Evolutionary conservation across 768 basidiomycete species (phyloP).

Genomic region (Hericium alpestre): DNA sequence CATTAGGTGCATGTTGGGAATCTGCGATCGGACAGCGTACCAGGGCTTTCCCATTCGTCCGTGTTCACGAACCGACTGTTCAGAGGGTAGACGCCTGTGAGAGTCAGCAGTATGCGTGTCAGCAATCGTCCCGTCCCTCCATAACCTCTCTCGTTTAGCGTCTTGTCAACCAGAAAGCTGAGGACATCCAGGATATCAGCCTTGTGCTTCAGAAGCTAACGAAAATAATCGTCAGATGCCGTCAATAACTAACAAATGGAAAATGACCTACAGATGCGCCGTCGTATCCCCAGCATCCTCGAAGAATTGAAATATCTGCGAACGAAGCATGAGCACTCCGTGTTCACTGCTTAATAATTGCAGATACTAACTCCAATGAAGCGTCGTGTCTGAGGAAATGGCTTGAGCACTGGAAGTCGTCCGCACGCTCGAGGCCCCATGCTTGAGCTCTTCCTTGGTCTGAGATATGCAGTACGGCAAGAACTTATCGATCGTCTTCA

Average conservation of each 20-base stretch:
- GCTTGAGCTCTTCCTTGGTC: slow-evolving; percentile 76
- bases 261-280: slow-evolving; percentile 40
- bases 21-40: slow-evolving; percentile 31
- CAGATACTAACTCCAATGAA: slow-evolving; percentile 75
- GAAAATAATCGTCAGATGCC: neutral
- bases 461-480: slow-evolving; percentile 65
- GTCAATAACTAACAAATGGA: neutral
- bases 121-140: slow-evolving; percentile 69
- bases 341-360: neutral
- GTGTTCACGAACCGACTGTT: slow-evolving; percentile 76
- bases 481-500: slow-evolving; percentile 70
- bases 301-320: slow-evolving; percentile 68
- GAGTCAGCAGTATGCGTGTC: slow-evolving; percentile 60
- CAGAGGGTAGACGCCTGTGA: slow-evolving; percentile 65
- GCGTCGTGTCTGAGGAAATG: slow-evolving; percentile 74
- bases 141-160: slow-evolving; percentile 84
- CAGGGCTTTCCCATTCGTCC: slow-evolving; percentile 66
- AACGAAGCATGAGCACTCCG: neutral
- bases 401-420: slow-evolving; percentile 69
- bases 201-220: slow-evolving; percentile 56
- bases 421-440: slow-evolving; percentile 80
- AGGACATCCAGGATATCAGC: slow-evolving; percentile 54
- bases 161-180: slow-evolving; percentile 59
- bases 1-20: neutral
- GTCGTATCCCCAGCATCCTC: slow-evolving; percentile 72